Conservation (phyloP, 1,284 basidiomycete genomes). For the Meripilus lineatus region DNA sequence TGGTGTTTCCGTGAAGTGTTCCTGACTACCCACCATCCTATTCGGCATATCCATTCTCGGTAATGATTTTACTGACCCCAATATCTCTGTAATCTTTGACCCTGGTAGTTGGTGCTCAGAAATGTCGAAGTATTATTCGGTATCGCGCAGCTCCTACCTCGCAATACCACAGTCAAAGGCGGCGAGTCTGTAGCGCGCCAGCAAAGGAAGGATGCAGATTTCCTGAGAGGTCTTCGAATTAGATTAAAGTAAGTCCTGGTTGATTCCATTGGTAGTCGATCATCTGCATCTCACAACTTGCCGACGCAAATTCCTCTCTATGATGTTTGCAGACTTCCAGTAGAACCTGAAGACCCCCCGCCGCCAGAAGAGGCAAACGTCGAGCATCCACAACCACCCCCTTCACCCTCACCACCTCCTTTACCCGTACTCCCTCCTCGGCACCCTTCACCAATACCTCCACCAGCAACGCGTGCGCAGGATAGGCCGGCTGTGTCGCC, state of each 20-base stretch:
- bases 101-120: conserved; percentile 55
- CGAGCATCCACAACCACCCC: conserved; percentile 4
- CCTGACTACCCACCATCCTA: too few species aligned
- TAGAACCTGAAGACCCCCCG: neutral
- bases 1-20: too few species aligned
- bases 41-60: too few species aligned
- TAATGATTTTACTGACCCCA: too few species aligned
- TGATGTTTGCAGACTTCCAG: neutral
- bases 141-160: conserved; percentile 65
- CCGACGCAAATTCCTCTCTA: neutral
- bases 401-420: conserved; percentile 5
- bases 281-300: neutral
- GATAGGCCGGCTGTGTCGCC: too few species aligned
- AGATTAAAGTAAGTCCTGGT: conserved; percentile 54
- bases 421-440: conserved; percentile 2
- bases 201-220: conserved; percentile 42
- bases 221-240: conserved; percentile 47
- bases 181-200: conserved; percentile 58
- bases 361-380: conserved; percentile 10
- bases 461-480: conserved; percentile 21
- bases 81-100: neutral
- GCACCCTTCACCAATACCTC: conserved; percentile 16
- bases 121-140: conserved; percentile 58
- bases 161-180: conserved; percentile 52
- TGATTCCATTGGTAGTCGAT: neutral